Evolutionary conservation across 306 rosid genomes (phyloP), one percentile per base, ranked within the genome.

Genomic region (Purshia tridentata): DNA sequence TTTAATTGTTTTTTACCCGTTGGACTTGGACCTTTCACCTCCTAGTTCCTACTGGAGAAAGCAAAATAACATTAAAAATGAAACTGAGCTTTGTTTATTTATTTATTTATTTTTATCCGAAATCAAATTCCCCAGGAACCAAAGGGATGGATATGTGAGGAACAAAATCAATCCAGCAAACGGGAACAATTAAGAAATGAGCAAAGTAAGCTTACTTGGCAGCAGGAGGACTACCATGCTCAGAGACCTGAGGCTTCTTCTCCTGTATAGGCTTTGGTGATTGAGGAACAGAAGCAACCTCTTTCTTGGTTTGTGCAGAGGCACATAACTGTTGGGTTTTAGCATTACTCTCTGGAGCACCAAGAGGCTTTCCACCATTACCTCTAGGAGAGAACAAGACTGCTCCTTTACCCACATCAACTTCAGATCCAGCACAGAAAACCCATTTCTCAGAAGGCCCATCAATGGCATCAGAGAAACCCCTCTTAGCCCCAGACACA

Each of bases 401-500:
- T 72, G 78, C 64, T n/a, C 81, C 88, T 76, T 83, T 86, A 7
- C 79, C 87, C 76, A 84, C 53, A 53, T 89, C 93, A 81, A 64
- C 81, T 62, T 83, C 89, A 81, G 88, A 87, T 83, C 88, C 93
- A 86, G 70, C 76, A 84, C 90, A 81, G 81, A 86, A 83, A 81
- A 59, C 87, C 97, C 96, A 92, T 75, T 89, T 89, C 71, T 73
- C 82, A 84, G 88, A 80, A 56, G 88, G 72, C 39, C 72, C 84
- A 52, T 86, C 85, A 81, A 91, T 82, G 75, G 96, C 89, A 71
- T 94, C 92, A 40, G 88, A 89, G 77, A 88, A 94, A 19, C 90
- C 97, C 77, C 98, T 84, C 78, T 94, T 94, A 19, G 91, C 88
- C 18, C 93, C 89, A 78, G 87, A 70, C 48, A 87, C 88, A 44